phyloP scores from a whole-genome alignment of 2,329 filamentous ascomycete genomes.

The Fusarium ambrosium region DNA sequence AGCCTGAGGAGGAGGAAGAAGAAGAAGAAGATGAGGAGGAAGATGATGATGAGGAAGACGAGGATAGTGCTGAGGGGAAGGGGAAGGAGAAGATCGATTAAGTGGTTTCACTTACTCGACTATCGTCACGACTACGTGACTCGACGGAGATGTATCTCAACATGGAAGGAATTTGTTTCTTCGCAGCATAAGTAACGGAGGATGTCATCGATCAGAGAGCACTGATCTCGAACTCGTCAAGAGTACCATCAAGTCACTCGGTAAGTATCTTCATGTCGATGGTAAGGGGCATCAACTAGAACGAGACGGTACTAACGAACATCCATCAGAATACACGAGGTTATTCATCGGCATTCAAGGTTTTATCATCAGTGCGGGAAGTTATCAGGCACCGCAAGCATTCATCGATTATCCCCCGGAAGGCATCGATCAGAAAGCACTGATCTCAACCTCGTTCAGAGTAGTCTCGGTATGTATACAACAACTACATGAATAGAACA shows the following conservation, averaged over 20 bases:
- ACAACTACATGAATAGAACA: not conserved
- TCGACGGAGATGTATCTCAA: not conserved
- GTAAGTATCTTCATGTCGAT: not conserved
- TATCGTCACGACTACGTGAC: not conserved
- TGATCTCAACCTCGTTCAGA: not conserved
- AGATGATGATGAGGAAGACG: not conserved
- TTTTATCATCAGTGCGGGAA: not conserved
- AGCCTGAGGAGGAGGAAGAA: not conserved
- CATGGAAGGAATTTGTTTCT: not conserved
- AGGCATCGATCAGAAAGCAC: not conserved
- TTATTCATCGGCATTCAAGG: not conserved
- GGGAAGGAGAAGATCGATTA: slow-evolving; percentile 1
- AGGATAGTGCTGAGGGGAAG: not conserved
- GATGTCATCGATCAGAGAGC: not conserved
- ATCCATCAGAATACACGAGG: not conserved
- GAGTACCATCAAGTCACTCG: not conserved
- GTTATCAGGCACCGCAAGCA: not conserved
- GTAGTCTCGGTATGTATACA: not conserved
- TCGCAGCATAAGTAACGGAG: not conserved
- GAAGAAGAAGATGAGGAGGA: not conserved
- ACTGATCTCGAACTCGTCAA: not conserved
- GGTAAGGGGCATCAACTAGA: not conserved
- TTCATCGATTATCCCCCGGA: not conserved
- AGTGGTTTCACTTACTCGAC: not conserved
- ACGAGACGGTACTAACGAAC: not conserved